These are phyloP conservation scores for Amanita muscaria DNA, from an alignment of 768 basidiomycete genomes.

Conservation along the genomic window DNA sequence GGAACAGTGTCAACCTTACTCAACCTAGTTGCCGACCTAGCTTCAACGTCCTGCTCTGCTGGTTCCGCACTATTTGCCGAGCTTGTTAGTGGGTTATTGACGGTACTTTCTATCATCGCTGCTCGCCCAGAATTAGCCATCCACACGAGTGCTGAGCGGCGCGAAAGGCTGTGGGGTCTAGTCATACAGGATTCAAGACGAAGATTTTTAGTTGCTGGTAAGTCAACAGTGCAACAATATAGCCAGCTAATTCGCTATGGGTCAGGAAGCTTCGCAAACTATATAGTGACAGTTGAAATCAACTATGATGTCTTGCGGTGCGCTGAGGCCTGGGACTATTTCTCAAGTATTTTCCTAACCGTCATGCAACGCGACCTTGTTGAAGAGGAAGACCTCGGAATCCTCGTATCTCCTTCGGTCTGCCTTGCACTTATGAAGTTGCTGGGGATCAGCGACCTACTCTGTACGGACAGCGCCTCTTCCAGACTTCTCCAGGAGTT, in stretches of 20 bases:
- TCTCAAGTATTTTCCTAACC: conserved; percentile 40
- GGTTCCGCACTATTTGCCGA: not conserved
- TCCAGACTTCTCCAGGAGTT: not conserved
- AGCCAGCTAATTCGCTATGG: not conserved
- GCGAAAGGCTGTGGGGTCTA: not conserved
- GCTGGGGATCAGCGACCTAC: conserved; percentile 16
- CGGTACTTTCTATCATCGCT: not conserved
- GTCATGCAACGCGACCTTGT: conserved; percentile 38
- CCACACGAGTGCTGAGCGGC: not conserved
- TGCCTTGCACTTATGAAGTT: conserved; percentile 40
- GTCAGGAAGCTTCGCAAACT: conserved; percentile 40
- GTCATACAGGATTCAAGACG: not conserved
- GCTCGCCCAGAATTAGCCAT: not conserved
- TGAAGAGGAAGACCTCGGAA: conserved; percentile 41
- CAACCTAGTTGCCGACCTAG: conserved; percentile 5
- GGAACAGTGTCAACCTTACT: conserved; percentile 10
- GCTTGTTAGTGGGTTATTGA: conserved; percentile 35
- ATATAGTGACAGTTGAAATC: conserved; percentile 23
- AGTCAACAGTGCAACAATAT: not conserved
- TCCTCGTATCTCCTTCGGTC: conserved; percentile 40
- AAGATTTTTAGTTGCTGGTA: not conserved
- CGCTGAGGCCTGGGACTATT: conserved; percentile 46
- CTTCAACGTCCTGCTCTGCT: conserved; percentile 1
- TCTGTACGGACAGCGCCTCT: conserved; percentile 18
- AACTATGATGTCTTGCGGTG: conserved; percentile 28